These are phyloP conservation scores for Fusarium buharicum DNA, from an alignment of 2,329 filamentous ascomycete species.

Conservation along the genomic window DNA sequence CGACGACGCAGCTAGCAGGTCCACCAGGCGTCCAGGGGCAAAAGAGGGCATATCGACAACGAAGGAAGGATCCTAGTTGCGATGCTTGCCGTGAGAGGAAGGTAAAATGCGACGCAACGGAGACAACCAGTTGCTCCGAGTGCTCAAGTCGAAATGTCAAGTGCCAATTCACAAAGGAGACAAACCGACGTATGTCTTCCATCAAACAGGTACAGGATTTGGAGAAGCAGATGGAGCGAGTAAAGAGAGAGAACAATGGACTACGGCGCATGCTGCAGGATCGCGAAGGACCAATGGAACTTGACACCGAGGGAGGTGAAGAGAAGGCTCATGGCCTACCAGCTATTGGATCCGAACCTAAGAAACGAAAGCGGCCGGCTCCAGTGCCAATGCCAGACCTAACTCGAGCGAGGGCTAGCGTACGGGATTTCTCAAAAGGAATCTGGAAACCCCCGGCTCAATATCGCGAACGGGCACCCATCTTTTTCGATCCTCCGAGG, in stretches of 20 bases:
- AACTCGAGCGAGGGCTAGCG: conserved; percentile 74
- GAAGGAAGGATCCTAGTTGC: conserved; percentile 96
- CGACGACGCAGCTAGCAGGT: conserved; percentile 51
- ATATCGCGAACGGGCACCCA: conserved; percentile 65
- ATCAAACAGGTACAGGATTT: conserved; percentile 99
- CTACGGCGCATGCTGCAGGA: conserved; percentile 72
- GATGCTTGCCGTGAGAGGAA: conserved; percentile 92
- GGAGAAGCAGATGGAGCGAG: conserved; percentile 85
- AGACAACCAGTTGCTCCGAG: conserved; percentile 95
- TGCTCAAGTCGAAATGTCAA: conserved; percentile 96
- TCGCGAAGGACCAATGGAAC: conserved; percentile 60
- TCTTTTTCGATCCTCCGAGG: conserved; percentile 62
- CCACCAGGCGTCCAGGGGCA: conserved; percentile 70
- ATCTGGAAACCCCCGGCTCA: conserved; percentile 81
- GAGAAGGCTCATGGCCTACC: conserved; percentile 68
- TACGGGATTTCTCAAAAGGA: conserved; percentile 78
- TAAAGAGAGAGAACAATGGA: conserved; percentile 82
- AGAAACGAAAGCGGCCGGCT: conserved; percentile 69
- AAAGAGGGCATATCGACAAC: conserved; percentile 93
- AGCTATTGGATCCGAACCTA: conserved; percentile 72
- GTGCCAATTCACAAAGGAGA: conserved; percentile 99
- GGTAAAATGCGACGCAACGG: conserved; percentile 93
- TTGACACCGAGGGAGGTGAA: conserved; percentile 59
- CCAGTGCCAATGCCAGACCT: conserved; percentile 75
- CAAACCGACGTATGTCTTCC: conserved; percentile 97